These are phyloP conservation scores for Trichoderma sp. DNA, from an alignment of 2,329 filamentous ascomycete species.

Conservation along the genomic window DNA sequence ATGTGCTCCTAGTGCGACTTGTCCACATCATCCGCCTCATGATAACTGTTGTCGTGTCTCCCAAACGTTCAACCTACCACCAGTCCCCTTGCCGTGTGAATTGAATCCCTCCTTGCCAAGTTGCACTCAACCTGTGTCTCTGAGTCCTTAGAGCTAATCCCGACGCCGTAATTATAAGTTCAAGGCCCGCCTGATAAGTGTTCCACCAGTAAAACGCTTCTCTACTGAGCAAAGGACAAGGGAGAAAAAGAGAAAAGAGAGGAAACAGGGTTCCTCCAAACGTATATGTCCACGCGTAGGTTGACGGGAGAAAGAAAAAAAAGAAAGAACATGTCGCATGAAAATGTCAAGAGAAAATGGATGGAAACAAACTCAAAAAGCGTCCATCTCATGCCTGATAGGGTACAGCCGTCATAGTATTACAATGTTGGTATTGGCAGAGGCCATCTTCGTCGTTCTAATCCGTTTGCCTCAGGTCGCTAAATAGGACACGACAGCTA, in stretches of 20 bases:
- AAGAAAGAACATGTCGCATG: constrained; percentile 14
- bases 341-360: constrained; percentile 28
- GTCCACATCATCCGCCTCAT: constrained; percentile 15
- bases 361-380: constrained; percentile 25
- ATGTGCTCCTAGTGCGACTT: background rate
- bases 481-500: constrained; percentile 8
- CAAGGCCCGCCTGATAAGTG: constrained; percentile 41
- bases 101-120: constrained; percentile 13
- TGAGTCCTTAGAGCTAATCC: constrained; percentile 26
- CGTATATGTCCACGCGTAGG: background rate
- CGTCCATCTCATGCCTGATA: constrained; percentile 11
- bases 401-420: constrained; percentile 24
- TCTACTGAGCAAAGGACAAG: background rate
- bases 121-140: constrained; percentile 26
- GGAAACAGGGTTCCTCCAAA: background rate
- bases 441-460: constrained; percentile 20
- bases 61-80: background rate
- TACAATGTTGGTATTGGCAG: constrained; percentile 23
- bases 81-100: constrained; percentile 13
- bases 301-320: constrained; percentile 24
- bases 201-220: constrained; percentile 30
- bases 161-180: constrained; percentile 35
- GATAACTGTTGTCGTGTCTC: background rate
- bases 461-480: constrained; percentile 8
- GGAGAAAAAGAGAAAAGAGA: background rate